Evolutionary conservation across 2,329 filamentous ascomycete species (phyloP).

Genomic region (Orbilia javanica): DNA sequence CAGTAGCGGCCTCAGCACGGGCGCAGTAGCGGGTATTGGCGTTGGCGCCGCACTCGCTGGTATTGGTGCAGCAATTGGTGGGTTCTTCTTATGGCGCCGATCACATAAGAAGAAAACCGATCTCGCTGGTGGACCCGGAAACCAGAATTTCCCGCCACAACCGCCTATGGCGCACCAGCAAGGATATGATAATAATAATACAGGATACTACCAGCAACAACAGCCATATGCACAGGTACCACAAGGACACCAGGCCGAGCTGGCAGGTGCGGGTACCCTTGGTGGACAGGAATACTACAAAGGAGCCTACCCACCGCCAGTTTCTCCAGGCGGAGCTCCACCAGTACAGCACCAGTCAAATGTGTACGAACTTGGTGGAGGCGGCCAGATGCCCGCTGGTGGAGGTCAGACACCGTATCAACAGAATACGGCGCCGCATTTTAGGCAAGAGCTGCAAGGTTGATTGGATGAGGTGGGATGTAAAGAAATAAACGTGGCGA

Average conservation of each 20-base stretch:
- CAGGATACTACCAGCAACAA: slow-evolving; percentile 51
- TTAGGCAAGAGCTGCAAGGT: slow-evolving; percentile 42
- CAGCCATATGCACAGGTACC: slow-evolving; percentile 40
- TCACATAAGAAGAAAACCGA: slow-evolving; percentile 12
- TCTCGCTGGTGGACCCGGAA: not conserved
- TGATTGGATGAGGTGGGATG: not conserved
- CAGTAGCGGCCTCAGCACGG: slow-evolving; percentile 30
- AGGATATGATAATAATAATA: slow-evolving; percentile 27
- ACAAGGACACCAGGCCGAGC: slow-evolving; percentile 21
- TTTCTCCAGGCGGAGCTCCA: not conserved
- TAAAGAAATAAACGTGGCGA: not conserved
- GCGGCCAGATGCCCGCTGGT: not conserved
- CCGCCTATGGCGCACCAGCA: slow-evolving; percentile 26
- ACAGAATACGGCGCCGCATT: slow-evolving; percentile 18
- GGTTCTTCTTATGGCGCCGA: slow-evolving; percentile 54
- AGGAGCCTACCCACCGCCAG: slow-evolving; percentile 16
- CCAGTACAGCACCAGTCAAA: not conserved
- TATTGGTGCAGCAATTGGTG: slow-evolving; percentile 47
- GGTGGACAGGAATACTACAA: slow-evolving; percentile 35
- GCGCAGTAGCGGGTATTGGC: slow-evolving; percentile 51
- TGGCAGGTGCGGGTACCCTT: not conserved
- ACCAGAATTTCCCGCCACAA: slow-evolving; percentile 35
- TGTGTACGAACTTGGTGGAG: slow-evolving; percentile 40
- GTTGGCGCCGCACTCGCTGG: slow-evolving; percentile 43
- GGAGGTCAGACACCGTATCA: slow-evolving; percentile 22